Evolutionary conservation across 805 yeast genomes (phyloP).

Genomic region (Kockiozyma suomiensis): DNA sequence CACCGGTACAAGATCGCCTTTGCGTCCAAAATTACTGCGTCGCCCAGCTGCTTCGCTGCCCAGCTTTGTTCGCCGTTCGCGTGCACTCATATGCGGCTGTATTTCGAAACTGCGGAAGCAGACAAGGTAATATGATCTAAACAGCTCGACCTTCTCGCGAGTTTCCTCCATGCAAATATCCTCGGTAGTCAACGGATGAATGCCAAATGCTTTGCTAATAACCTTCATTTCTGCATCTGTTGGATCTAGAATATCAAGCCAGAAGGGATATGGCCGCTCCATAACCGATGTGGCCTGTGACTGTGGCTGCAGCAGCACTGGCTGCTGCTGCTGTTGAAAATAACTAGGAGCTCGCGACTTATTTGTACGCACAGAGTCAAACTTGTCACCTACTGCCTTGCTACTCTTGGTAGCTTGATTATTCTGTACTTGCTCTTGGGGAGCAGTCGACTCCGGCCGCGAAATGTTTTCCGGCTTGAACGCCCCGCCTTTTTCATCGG

Average conservation of each 20-base stretch:
- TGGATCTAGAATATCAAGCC: conserved; percentile 92
- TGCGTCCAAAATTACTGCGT: conserved; percentile 23
- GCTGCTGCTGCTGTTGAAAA: background rate
- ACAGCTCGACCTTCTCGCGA: conserved; percentile 91
- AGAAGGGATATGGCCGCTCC: conserved; percentile 41
- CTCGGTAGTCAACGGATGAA: conserved; percentile 95
- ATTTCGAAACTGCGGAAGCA: conserved; percentile 86
- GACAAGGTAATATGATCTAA: conserved; percentile 85
- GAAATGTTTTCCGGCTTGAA: conserved; percentile 1
- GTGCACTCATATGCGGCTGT: conserved; percentile 47
- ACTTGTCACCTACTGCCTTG: background rate
- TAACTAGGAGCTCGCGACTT: conserved; percentile 1
- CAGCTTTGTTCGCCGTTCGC: conserved; percentile 37
- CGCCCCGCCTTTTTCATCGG: conserved; percentile 10
- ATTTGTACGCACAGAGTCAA: background rate
- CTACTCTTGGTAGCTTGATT: background rate
- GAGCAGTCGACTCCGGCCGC: background rate
- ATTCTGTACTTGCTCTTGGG: background rate
- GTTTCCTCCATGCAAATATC: conserved; percentile 93
- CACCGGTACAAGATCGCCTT: conserved; percentile 63
- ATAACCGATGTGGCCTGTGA: background rate
- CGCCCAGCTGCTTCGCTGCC: conserved; percentile 35
- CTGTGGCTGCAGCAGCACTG: background rate
- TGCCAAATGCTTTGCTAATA: conserved; percentile 84
- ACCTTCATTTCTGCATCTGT: conserved; percentile 97